phyloP scores from a whole-genome alignment of 805 yeast genomes.

The Wickerhamiella domercqiae region DNA sequence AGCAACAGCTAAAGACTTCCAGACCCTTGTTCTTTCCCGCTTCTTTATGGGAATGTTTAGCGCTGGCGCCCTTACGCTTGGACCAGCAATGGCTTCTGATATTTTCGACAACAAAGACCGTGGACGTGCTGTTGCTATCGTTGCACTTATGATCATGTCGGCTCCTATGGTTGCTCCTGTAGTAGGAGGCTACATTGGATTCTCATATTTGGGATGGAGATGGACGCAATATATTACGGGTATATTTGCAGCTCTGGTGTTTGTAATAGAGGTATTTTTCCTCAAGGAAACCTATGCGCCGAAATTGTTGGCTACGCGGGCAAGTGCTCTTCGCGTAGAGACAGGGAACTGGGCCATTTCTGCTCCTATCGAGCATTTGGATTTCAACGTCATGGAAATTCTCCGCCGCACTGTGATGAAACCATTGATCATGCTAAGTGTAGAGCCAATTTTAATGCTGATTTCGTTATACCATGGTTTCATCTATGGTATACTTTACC shows the following conservation, averaged over 20 bases:
- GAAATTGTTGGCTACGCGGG: slow-evolving; percentile 28
- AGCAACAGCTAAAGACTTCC: slow-evolving; percentile 14
- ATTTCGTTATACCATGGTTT: slow-evolving; percentile 26
- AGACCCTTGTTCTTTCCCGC: slow-evolving; percentile 40
- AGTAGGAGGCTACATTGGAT: slow-evolving; percentile 44
- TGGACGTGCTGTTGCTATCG: slow-evolving; percentile 10
- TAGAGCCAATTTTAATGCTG: slow-evolving; percentile 26
- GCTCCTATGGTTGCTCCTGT: slow-evolving; percentile 21
- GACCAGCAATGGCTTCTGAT: slow-evolving; percentile 13
- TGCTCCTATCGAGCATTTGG: slow-evolving; percentile 33
- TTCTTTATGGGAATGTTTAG: slow-evolving; percentile 71
- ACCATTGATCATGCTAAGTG: slow-evolving; percentile 22
- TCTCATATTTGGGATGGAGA: slow-evolving; percentile 53
- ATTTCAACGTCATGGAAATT: slow-evolving; percentile 27
- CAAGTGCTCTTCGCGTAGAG: slow-evolving; percentile 29
- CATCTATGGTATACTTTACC: slow-evolving; percentile 27
- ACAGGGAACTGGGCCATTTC: slow-evolving; percentile 38
- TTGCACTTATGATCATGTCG: slow-evolving; percentile 10
- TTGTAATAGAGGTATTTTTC: slow-evolving; percentile 25
- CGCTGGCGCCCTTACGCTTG: slow-evolving; percentile 36
- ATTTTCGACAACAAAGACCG: slow-evolving; percentile 7
- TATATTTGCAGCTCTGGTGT: slow-evolving; percentile 23
- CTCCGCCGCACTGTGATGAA: slow-evolving; percentile 21
- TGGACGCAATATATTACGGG: slow-evolving; percentile 38
- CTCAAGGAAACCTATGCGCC: slow-evolving; percentile 23